These are phyloP conservation scores for Powellomyces hirtus DNA, from an alignment of 192 early-diverging fungal species.

Conservation along the genomic window DNA sequence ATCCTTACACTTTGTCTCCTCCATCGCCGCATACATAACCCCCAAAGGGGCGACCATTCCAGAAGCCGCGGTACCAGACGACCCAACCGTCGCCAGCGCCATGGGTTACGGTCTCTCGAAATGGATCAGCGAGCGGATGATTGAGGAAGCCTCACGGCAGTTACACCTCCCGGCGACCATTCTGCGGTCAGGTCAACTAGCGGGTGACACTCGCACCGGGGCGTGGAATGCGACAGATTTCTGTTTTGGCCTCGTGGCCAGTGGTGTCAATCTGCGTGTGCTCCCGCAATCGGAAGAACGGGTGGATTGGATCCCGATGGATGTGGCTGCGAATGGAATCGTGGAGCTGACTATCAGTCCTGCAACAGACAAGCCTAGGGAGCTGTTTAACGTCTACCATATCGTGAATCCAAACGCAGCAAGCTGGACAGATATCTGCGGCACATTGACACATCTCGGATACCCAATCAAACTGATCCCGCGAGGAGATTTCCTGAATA, in stretches of 20 bases:
- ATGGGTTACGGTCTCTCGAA: slow-evolving; percentile 14
- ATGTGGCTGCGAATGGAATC: slow-evolving; percentile 2
- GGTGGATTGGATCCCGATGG: slow-evolving; percentile 14
- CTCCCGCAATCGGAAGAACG: background rate
- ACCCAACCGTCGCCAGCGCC: background rate
- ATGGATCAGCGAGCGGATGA: slow-evolving; percentile 8
- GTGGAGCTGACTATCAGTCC: background rate
- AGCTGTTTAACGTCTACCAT: slow-evolving; percentile 7
- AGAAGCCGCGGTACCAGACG: background rate
- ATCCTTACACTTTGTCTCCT: slow-evolving; percentile 11
- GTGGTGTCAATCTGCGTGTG: slow-evolving; percentile 4
- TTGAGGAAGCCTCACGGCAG: background rate
- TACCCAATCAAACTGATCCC: background rate
- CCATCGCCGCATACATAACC: slow-evolving; percentile 2
- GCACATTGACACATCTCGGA: background rate
- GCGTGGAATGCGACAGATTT: slow-evolving; percentile 17
- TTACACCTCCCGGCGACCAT: slow-evolving; percentile 2
- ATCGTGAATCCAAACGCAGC: slow-evolving; percentile 8
- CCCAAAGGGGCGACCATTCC: background rate
- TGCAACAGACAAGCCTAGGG: too few species aligned
- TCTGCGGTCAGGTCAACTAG: background rate
- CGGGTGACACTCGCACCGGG: background rate
- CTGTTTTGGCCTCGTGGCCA: background rate
- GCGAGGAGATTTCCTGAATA: background rate
- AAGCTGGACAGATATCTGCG: background rate